Conservation (phyloP, 2,329 filamentous ascomycete species). For the Colletotrichum simmondsii region DNA sequence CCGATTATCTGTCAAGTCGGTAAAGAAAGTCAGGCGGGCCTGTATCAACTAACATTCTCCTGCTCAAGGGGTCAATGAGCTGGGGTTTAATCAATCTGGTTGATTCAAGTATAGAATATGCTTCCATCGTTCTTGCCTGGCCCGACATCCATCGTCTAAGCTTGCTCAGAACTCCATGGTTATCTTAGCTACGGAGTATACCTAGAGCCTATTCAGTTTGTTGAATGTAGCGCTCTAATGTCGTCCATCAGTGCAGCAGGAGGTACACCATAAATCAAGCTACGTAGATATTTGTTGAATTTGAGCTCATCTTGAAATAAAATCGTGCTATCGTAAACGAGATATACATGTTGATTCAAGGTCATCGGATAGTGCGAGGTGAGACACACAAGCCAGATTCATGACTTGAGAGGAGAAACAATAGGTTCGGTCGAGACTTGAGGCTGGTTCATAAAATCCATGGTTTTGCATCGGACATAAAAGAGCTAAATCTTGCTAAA, state of each 20-base stretch:
- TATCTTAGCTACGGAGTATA: too few relatives aligned
- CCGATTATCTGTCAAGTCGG: neutral
- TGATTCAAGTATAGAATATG: neutral
- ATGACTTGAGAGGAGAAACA: neutral
- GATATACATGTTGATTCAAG: too few relatives aligned
- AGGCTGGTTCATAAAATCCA: neutral
- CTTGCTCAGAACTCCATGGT: neutral
- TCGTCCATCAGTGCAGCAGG: neutral
- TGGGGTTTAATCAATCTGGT: too few relatives aligned
- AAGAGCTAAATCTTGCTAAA: neutral
- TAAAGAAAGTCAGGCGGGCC: neutral
- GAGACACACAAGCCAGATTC: too few relatives aligned
- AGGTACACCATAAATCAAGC: neutral
- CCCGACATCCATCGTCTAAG: neutral
- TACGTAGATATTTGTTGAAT: neutral
- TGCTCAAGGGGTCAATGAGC: too few relatives aligned
- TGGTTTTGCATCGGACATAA: neutral
- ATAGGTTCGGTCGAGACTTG: rapidly evolving
- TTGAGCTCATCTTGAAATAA: too few relatives aligned
- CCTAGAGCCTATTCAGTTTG: neutral
- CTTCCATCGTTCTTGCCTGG: neutral
- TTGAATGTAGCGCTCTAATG: neutral
- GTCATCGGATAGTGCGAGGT: too few relatives aligned
- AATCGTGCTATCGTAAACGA: too few relatives aligned
- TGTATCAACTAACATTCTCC: too few relatives aligned